phyloP scores from a whole-genome alignment of 305 asterid genomes.

The Fraxinus dipetala region DNA sequence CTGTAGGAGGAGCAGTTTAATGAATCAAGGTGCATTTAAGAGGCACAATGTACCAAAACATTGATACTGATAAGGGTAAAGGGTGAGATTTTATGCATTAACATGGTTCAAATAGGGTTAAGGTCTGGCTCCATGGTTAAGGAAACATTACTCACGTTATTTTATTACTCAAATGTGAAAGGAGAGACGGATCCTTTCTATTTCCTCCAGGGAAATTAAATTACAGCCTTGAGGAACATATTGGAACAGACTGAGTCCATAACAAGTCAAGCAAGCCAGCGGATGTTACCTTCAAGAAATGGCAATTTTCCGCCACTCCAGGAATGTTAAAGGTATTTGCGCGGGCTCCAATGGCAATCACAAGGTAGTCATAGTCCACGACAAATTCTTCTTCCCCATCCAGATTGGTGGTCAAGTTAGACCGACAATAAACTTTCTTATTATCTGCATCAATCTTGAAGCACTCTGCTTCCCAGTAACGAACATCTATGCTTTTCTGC shows the following conservation, averaged over 20 bases:
- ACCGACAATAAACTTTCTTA: slow-evolving; percentile 80
- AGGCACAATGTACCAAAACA: background rate
- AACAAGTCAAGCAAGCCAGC: background rate
- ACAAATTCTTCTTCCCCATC: slow-evolving; percentile 67
- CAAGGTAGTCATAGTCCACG: slow-evolving; percentile 91
- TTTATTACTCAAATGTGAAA: slow-evolving; percentile 5
- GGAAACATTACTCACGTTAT: background rate
- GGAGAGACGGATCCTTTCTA: background rate
- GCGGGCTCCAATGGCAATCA: slow-evolving; percentile 82
- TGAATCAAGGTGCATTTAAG: slow-evolving; percentile 5
- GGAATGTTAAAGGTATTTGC: slow-evolving; percentile 88
- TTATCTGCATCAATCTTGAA: slow-evolving; percentile 74
- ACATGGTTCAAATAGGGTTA: background rate
- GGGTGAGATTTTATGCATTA: slow-evolving; percentile 5
- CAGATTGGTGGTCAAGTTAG: slow-evolving; percentile 40
- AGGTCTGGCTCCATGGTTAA: background rate
- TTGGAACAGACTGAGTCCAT: background rate
- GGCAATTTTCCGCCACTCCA: slow-evolving; percentile 88
- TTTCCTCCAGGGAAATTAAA: slow-evolving; percentile 4
- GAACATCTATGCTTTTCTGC: slow-evolving; percentile 65
- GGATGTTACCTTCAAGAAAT: slow-evolving; percentile 67
- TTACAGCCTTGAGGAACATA: background rate
- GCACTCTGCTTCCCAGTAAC: slow-evolving; percentile 92
- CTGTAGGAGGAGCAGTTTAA: slow-evolving; percentile 38
- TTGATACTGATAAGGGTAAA: background rate